These are phyloP conservation scores for Paramyrothecium roridum DNA, from an alignment of 2,329 filamentous ascomycete genomes.

Conservation along the genomic window DNA sequence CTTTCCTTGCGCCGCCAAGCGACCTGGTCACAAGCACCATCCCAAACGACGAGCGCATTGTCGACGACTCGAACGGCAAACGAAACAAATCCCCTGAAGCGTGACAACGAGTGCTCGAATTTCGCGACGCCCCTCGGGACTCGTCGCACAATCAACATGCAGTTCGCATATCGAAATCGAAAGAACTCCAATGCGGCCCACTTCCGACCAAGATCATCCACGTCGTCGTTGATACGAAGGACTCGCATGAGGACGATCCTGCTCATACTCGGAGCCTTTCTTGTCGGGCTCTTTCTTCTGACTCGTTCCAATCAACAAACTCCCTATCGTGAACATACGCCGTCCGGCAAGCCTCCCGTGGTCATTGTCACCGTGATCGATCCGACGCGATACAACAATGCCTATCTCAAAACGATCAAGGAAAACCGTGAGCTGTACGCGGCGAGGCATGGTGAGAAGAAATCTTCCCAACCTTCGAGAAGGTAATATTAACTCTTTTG, in stretches of 20 bases:
- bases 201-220: conserved; percentile 61
- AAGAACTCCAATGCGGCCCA: conserved; percentile 76
- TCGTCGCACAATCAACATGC: conserved; percentile 55
- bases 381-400: conserved; percentile 56
- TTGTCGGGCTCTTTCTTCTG: conserved; percentile 61
- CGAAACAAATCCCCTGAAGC: not conserved
- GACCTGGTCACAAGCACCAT: not conserved
- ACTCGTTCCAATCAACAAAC: conserved; percentile 29
- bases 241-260: conserved; percentile 60
- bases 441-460: conserved; percentile 70
- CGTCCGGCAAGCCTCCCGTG: conserved; percentile 55
- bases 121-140: not conserved
- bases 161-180: conserved; percentile 84
- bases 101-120: not conserved
- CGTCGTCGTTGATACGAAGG: conserved; percentile 52
- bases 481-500: conserved; percentile 6
- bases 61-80: not conserved
- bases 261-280: conserved; percentile 48
- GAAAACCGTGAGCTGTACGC: conserved; percentile 86
- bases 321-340: conserved; percentile 32
- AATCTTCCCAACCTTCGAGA: not conserved
- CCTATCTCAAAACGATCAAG: conserved; percentile 70
- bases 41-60: not conserved
- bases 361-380: conserved; percentile 88
- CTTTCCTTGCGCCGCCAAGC: too few species aligned